Evolutionary conservation across 2,329 filamentous ascomycete species (phyloP), one percentile per base, ranked within the genome.

Genomic region (Colletotrichum eremochloae): DNA sequence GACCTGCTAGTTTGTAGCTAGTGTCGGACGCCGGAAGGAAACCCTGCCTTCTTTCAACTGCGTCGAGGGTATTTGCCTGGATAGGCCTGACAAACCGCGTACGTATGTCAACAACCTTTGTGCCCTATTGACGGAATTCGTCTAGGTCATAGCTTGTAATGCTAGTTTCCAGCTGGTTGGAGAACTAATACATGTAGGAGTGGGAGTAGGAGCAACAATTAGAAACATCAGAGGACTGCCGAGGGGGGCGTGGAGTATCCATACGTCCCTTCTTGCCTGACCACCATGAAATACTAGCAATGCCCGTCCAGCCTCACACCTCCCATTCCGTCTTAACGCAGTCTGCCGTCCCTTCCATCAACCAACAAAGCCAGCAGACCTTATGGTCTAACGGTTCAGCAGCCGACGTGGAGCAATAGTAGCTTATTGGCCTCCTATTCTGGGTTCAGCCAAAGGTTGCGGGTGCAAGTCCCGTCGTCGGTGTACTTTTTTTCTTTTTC

Each of bases 341-440:
- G 4, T 20, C 12, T 29, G 11, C 46, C 68, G 63, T 36, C 5
- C 14, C 24, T 44, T 33, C n/a, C 29, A 29, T 38, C 52, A 63
- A 56, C 68, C 63, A 62, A 48, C 48, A 67, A 68, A 18, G 42
- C 46, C 18, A 53, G 29, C 5, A 24, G 69, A 50, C n/a, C 40
- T 33, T 24, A 31, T 72, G 69, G 69, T 56, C 66, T 46, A 69
- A 46, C 36, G 66, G 69, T 72, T 31, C 40, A 58, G 42, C 57
- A 52, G 69, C 69, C 69, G 69, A 38, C 66, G 66, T 72, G 66
- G 69, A 72, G 69, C 69, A 72, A 72, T 72, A 72, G 69, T 64
- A 72, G 69, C 69, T 72, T 72, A 72, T 72, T 72, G 69, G 69
- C 60, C 66, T 72, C 69, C 69, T 72, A 69, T 52, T 24, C 24